Conservation (phyloP, 352 stramenopile genomes). For the Globisporangium irregulare region DNA sequence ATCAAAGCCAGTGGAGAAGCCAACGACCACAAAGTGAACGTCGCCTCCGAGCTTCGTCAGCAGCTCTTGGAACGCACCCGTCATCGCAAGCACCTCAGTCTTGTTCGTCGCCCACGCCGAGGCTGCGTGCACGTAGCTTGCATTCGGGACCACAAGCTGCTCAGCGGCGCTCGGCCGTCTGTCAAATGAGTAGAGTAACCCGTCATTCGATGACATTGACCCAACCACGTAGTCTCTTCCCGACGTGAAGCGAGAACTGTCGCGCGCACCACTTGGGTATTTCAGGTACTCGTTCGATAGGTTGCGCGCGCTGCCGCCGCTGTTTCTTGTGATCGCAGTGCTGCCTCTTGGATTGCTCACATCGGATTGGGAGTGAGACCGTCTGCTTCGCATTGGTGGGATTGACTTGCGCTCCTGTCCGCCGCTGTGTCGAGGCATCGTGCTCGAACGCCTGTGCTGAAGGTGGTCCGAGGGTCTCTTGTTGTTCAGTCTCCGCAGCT, state of each 20-base stretch:
- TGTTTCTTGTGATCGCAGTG: slow-evolving; percentile 11
- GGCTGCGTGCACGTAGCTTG: slow-evolving; percentile 62
- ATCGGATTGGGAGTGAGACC: slow-evolving; percentile 46
- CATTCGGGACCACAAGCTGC: slow-evolving; percentile 48
- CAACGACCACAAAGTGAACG: slow-evolving; percentile 83
- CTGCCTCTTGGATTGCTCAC: slow-evolving; percentile 31
- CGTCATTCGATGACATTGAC: slow-evolving; percentile 29
- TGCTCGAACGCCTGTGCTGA: slow-evolving; percentile 3
- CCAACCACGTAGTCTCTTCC: slow-evolving; percentile 15
- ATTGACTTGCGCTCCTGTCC: slow-evolving; percentile 12
- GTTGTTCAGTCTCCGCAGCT: slow-evolving; percentile 21
- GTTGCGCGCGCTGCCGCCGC: slow-evolving; percentile 12
- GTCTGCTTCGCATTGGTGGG: slow-evolving; percentile 15
- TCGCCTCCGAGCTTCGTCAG: slow-evolving; percentile 73
- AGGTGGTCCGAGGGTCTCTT: slow-evolving; percentile 14
- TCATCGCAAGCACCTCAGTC: slow-evolving; percentile 71
- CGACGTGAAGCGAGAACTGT: slow-evolving; percentile 12
- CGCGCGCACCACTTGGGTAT: slow-evolving; percentile 1
- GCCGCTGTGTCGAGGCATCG: slow-evolving; percentile 13
- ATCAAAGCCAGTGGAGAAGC: slow-evolving; percentile 82
- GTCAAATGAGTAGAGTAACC: slow-evolving; percentile 37
- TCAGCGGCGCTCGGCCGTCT: slow-evolving; percentile 43
- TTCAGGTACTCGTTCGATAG: slow-evolving; percentile 15
- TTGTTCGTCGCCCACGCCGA: slow-evolving; percentile 76
- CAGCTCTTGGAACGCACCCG: slow-evolving; percentile 73